Evolutionary conservation across 2,329 filamentous ascomycete species (phyloP).

Genomic region (Fonsecaea multimorphosa): DNA sequence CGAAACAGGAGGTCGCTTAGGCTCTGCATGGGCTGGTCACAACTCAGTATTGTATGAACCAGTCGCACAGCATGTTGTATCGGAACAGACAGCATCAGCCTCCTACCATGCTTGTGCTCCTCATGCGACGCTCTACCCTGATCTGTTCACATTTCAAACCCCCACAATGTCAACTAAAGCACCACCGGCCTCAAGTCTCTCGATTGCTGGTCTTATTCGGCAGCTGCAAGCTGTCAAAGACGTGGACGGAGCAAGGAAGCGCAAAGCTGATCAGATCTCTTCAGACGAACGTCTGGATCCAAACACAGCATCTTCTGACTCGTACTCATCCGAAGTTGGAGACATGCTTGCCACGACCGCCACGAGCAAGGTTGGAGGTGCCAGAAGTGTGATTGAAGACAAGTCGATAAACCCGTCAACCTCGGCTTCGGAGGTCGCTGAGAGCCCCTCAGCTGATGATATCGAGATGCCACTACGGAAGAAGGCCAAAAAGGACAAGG

Average conservation of each 20-base stretch:
- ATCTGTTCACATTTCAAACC: background rate
- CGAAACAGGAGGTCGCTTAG: conserved; percentile 1
- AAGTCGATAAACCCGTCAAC: conserved; percentile 18
- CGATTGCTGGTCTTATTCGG: conserved; percentile 18
- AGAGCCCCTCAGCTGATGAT: conserved; percentile 25
- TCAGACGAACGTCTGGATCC: conserved; percentile 35
- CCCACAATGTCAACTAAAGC: background rate
- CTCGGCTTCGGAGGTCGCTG: conserved; percentile 42
- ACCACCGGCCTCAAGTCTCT: background rate
- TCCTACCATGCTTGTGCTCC: background rate
- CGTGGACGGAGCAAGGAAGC: conserved; percentile 24
- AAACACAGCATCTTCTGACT: background rate
- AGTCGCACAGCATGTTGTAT: background rate
- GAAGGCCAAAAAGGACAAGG: conserved; percentile 33
- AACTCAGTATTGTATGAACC: conserved; percentile 30
- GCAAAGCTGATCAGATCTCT: conserved; percentile 36
- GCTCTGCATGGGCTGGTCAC: conserved; percentile 25
- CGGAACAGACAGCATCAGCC: background rate
- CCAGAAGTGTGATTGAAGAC: background rate
- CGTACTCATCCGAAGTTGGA: background rate
- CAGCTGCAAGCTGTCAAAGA: background rate
- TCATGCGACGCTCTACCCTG: background rate
- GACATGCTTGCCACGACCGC: background rate
- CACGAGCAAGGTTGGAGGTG: too few relatives aligned
- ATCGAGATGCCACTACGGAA: conserved; percentile 28